These are phyloP conservation scores for Cenococcum geophilum DNA, from an alignment of 495 filamentous ascomycete genomes.

Conservation along the genomic window DNA sequence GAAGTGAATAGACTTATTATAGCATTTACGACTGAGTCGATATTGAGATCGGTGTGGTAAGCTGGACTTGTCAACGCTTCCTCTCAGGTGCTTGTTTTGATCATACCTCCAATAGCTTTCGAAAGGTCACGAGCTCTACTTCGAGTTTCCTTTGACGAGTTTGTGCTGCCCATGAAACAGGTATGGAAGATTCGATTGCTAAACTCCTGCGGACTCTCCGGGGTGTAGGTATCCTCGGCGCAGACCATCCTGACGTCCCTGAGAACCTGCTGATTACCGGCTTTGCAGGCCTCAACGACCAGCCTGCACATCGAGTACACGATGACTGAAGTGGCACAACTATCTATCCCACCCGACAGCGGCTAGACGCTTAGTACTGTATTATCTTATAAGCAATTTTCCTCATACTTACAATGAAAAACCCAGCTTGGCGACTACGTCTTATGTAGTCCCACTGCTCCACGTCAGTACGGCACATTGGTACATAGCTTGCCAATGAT, in stretches of 20 bases:
- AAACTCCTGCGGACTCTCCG: conserved; percentile 42
- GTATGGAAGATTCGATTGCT: conserved; percentile 61
- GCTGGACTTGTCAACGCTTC: too few relatives aligned
- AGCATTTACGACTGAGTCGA: conserved; percentile 66
- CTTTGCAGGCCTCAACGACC: conserved; percentile 58
- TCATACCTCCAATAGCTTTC: conserved; percentile 61
- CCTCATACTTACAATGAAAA: too few relatives aligned
- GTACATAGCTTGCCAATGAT: too few relatives aligned
- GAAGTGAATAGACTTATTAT: too few relatives aligned
- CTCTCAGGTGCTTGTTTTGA: too few relatives aligned
- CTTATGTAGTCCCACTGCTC: too few relatives aligned
- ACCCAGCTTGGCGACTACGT: too few relatives aligned
- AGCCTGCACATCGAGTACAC: conserved; percentile 49
- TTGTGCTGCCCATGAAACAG: conserved; percentile 68
- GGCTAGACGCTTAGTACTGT: too few relatives aligned
- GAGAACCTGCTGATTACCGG: conserved; percentile 65
- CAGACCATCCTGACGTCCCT: conserved; percentile 60
- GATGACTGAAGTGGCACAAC: conserved; percentile 56
- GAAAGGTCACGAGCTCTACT: conserved; percentile 62
- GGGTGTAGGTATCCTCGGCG: conserved; percentile 53
- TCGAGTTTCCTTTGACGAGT: conserved; percentile 66
- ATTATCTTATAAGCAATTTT: too few relatives aligned
- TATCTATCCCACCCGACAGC: conserved; percentile 68
- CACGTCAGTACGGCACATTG: too few relatives aligned
- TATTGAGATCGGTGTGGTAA: conserved; percentile 71